These are phyloP conservation scores for Asterophora parasitica DNA, from an alignment of 768 basidiomycete species.

Conservation along the genomic window DNA sequence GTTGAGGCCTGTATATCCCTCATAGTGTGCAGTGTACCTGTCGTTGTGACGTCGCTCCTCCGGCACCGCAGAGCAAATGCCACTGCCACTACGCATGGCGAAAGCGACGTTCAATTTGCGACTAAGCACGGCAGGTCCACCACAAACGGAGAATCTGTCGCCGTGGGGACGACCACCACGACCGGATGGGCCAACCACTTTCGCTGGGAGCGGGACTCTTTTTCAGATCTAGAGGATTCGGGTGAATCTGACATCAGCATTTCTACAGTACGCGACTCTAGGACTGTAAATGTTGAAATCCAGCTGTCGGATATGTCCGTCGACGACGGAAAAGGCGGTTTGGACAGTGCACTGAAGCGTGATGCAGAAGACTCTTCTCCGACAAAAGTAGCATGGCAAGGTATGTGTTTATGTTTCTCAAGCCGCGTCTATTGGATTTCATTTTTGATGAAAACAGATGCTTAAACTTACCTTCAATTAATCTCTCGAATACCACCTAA, in stretches of 20 bases:
- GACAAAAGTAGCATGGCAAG: constrained; percentile 2
- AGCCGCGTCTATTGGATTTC: background rate
- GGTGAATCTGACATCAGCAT: background rate
- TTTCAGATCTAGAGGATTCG: background rate
- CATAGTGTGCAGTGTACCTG: constrained; percentile 36
- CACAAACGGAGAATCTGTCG: background rate
- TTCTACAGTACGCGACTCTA: background rate
- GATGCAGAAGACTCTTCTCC: background rate
- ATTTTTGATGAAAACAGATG: background rate
- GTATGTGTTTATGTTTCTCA: background rate
- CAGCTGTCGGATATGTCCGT: constrained; percentile 3
- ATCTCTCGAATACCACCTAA: no score
- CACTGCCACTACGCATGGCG: background rate
- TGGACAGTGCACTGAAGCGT: background rate
- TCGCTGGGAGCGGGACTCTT: constrained; percentile 11
- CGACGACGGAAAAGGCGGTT: no score
- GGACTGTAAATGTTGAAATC: constrained; percentile 4
- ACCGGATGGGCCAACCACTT: constrained; percentile 10
- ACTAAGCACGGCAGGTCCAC: constrained; percentile 1
- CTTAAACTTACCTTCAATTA: background rate
- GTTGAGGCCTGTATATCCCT: constrained; percentile 38
- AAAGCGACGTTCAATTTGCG: constrained; percentile 10
- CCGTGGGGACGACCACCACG: background rate
- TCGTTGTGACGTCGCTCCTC: constrained; percentile 29
- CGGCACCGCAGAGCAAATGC: background rate